Percentiles rank a stretch among this genome's conserved stretches.
These are phyloP conservation scores for Cryptosporidium parvum DNA, from an alignment of 169 alveolate species.

Conservation along the genomic window DNA sequence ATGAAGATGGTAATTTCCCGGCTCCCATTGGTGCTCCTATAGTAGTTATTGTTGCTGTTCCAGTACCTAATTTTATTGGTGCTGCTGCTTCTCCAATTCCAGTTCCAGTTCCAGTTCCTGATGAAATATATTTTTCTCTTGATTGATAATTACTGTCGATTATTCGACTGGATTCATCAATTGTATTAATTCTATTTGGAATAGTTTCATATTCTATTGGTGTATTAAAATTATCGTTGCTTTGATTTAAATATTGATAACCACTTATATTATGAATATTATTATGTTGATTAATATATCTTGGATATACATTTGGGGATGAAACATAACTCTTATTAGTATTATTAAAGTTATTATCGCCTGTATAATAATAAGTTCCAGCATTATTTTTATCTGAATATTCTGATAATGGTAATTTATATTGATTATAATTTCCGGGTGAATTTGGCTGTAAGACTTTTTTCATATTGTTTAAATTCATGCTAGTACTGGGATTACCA, in stretches of 20 bases:
- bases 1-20: not conserved
- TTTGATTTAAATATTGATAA: not conserved
- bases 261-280: not conserved
- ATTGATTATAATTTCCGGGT: not conserved
- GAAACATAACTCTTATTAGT: not conserved
- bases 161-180: not conserved
- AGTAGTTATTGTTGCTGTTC: too few species aligned
- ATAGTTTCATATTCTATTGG: not conserved
- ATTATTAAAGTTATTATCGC: constrained; percentile 7
- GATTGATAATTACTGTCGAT: not conserved
- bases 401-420: constrained; percentile 1
- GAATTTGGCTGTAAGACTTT: not conserved
- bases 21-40: not conserved
- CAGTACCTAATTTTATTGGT: not conserved
- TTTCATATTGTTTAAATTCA: not conserved
- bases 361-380: not conserved
- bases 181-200: not conserved
- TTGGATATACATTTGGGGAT: constrained; percentile 17
- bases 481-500: not conserved
- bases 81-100: not conserved
- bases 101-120: not conserved
- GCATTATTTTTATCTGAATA: not conserved
- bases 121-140: not conserved
- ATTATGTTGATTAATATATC: constrained; percentile 7
- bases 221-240: not conserved